phyloP scores from a whole-genome alignment of 306 rosid genomes.

The Cicer cuneatum region DNA sequence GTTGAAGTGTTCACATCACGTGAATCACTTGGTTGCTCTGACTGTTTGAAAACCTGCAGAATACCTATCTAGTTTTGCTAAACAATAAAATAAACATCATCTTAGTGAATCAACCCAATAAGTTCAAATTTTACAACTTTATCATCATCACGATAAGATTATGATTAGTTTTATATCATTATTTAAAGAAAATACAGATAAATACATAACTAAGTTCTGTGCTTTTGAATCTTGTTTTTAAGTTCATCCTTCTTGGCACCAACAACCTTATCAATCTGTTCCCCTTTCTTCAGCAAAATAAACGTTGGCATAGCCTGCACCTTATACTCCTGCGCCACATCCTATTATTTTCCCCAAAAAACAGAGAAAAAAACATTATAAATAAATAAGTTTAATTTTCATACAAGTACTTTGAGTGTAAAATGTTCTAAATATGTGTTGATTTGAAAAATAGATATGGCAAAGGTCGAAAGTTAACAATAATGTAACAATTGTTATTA shows the following conservation, averaged over 20 bases:
- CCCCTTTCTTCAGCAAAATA: constrained; percentile 73
- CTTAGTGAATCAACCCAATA: background rate
- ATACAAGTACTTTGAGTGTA: no score
- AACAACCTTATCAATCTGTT: constrained; percentile 65
- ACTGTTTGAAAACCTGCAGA: no score
- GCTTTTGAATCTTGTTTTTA: constrained; percentile 58
- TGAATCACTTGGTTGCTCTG: no score
- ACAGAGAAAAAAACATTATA: background rate
- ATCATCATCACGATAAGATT: background rate
- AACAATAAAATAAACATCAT: background rate
- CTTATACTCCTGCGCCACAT: constrained; percentile 66
- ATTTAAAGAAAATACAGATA: background rate
- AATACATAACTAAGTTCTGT: constrained; percentile 39
- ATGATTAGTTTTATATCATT: background rate
- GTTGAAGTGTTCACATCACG: no score
- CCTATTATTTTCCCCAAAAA: constrained; percentile 47
- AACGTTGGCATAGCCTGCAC: constrained; percentile 95
- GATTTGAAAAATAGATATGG: no score
- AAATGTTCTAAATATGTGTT: no score
- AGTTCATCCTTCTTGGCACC: constrained; percentile 88
- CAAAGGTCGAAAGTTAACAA: no score
- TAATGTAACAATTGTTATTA: no score
- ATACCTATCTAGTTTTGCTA: background rate
- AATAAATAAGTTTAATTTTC: background rate
- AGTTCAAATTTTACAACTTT: constrained; percentile 9